Percentiles rank a stretch among this genome's conserved stretches.
Evolutionary conservation across 169 alveolate genomes (phyloP).

Genomic region (Sarcocystis neurona): DNA sequence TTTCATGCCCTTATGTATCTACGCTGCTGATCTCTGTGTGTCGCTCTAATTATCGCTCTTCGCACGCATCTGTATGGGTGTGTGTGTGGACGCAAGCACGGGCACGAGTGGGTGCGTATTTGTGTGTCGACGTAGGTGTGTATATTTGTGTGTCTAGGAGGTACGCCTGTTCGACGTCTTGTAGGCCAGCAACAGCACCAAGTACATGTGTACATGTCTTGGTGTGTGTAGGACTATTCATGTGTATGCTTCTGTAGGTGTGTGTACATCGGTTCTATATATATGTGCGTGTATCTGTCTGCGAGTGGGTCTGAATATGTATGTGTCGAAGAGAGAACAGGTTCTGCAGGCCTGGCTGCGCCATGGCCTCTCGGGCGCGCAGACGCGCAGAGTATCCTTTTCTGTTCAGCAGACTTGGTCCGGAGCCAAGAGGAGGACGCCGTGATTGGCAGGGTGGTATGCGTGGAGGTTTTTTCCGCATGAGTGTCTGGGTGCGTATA

Average conservation of each 20-base stretch:
- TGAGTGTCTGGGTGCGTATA: too few relatives aligned
- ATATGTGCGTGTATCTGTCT: constrained; percentile 2
- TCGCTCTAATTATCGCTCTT: background rate
- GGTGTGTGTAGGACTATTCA: background rate
- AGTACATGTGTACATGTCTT: background rate
- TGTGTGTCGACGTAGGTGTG: background rate
- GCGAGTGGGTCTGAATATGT: background rate
- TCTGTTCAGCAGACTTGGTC: too few relatives aligned
- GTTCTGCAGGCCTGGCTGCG: background rate
- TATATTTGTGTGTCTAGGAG: background rate
- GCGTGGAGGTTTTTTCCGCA: too few relatives aligned
- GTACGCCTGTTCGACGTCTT: too few relatives aligned
- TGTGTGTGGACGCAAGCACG: background rate
- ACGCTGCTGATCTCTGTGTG: background rate
- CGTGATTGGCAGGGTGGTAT: too few relatives aligned
- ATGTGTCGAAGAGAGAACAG: background rate
- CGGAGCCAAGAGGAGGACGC: too few relatives aligned
- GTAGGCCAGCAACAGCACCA: too few relatives aligned
- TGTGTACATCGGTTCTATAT: background rate
- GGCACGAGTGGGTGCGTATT: background rate
- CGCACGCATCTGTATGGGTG: background rate
- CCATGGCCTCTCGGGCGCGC: background rate
- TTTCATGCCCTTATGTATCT: background rate
- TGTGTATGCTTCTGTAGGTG: background rate
- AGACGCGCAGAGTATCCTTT: background rate